Conservation (phyloP, 345 rosid genomes). For the Melastoma malabathricum region DNA sequence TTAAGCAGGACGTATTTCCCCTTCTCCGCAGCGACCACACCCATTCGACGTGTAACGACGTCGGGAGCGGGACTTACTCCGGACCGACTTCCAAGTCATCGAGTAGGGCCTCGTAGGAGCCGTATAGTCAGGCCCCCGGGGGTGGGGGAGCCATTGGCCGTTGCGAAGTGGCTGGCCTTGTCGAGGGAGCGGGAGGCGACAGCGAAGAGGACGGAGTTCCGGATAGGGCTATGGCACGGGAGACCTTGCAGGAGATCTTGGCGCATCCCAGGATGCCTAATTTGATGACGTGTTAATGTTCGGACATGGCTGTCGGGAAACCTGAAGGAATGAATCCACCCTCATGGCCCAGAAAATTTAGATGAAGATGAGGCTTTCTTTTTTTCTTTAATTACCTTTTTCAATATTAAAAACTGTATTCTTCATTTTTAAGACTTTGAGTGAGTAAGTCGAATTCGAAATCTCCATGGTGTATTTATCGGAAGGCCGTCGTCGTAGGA, state of each 20-base stretch:
- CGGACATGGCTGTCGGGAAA: too few relatives aligned
- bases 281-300: conserved; percentile 10
- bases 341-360: too few relatives aligned
- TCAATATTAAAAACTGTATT: too few relatives aligned
- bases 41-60: conserved; percentile 65
- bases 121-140: conserved; percentile 36
- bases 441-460: too few relatives aligned
- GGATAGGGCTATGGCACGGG: conserved; percentile 46
- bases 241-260: conserved; percentile 55
- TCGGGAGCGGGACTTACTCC: conserved; percentile 63
- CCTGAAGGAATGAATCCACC: too few relatives aligned
- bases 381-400: too few relatives aligned
- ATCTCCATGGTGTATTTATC: too few relatives aligned
- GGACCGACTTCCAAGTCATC: conserved; percentile 68
- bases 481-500: too few relatives aligned
- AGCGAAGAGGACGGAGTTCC: conserved; percentile 51
- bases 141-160: conserved; percentile 52
- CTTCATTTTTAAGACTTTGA: too few relatives aligned
- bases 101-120: conserved; percentile 61
- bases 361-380: too few relatives aligned
- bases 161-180: conserved; percentile 44
- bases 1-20: conserved; percentile 68
- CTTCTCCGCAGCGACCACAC: conserved; percentile 48
- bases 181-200: conserved; percentile 47
- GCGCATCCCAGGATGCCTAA: conserved; percentile 69